A percentile compares a stretch with the other conserved stretches of the same genome.
phyloP scores from a whole-genome alignment of 1,284 basidiomycete genomes.

The Tilletia horrida region DNA sequence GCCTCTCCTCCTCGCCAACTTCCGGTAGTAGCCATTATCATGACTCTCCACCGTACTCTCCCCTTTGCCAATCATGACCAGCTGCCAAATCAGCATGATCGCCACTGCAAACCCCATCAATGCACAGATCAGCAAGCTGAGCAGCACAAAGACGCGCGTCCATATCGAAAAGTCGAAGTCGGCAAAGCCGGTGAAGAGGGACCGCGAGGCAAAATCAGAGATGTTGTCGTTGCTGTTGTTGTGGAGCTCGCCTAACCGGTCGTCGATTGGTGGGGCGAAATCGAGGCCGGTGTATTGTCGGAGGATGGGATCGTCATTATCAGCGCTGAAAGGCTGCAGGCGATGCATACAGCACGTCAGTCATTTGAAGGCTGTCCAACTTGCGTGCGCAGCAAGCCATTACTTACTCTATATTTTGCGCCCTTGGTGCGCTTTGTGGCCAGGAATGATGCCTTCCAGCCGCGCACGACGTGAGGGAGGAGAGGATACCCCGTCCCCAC shows the following conservation, averaged over 20 bases:
- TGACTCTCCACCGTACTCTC: slow-evolving; percentile 89
- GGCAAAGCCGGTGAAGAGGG: neutral
- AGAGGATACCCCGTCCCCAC: slow-evolving; percentile 29
- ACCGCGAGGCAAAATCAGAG: neutral
- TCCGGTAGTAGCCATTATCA: slow-evolving; percentile 75
- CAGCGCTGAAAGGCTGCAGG: slow-evolving; percentile 10
- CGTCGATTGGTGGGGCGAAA: slow-evolving; percentile 1
- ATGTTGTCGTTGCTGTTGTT: neutral
- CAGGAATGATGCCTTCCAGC: slow-evolving; percentile 12
- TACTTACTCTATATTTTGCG: slow-evolving; percentile 4
- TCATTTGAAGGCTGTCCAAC: no score
- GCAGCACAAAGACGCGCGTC: slow-evolving; percentile 67
- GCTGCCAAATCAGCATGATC: slow-evolving; percentile 75
- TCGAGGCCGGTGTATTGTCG: slow-evolving; percentile 2
- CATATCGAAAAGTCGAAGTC: neutral
- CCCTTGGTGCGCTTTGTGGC: slow-evolving; percentile 18
- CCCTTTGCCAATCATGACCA: slow-evolving; percentile 70
- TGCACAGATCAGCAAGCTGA: slow-evolving; percentile 63
- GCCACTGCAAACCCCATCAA: slow-evolving; percentile 73
- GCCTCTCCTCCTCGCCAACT: slow-evolving; percentile 67
- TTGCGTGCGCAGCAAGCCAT: no score
- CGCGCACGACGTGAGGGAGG: slow-evolving; percentile 17
- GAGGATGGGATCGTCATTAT: neutral
- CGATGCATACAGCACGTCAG: slow-evolving; percentile 1
- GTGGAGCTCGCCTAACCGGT: neutral